A percentile compares a stretch with the other conserved stretches of the same genome.
These are phyloP conservation scores for Ballota nigra DNA, from an alignment of 257 asterid species.

Conservation along the genomic window DNA sequence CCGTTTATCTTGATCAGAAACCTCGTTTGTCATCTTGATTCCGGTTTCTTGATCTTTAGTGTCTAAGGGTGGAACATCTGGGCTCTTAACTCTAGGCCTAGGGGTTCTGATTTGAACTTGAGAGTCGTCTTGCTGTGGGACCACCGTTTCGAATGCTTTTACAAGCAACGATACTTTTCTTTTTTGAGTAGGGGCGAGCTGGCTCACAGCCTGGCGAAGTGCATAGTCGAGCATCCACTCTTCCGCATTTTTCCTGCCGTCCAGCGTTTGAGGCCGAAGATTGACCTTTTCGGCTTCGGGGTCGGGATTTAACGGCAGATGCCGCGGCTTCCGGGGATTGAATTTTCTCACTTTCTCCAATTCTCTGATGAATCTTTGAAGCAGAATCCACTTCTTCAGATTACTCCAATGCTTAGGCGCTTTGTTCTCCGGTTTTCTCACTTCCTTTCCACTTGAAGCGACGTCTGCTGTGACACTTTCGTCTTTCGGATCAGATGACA, in stretches of 20 bases:
- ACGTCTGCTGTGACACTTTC: slow-evolving; percentile 12
- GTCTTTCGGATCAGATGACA: slow-evolving; percentile 18
- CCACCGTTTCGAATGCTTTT: slow-evolving; percentile 92
- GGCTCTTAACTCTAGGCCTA: slow-evolving; percentile 19
- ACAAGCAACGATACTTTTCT: slow-evolving; percentile 78
- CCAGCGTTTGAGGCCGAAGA: slow-evolving; percentile 58
- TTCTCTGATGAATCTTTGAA: slow-evolving; percentile 75
- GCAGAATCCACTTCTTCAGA: slow-evolving; percentile 92
- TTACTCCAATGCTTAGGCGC: slow-evolving; percentile 94
- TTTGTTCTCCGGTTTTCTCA: slow-evolving; percentile 47
- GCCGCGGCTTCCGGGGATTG: slow-evolving; percentile 50
- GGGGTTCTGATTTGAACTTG: slow-evolving; percentile 37
- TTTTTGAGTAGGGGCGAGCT: slow-evolving; percentile 94
- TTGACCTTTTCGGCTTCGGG: slow-evolving; percentile 60
- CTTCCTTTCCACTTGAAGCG: slow-evolving; percentile 22
- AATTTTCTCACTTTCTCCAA: slow-evolving; percentile 75
- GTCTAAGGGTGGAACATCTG: not conserved
- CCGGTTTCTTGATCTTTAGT: slow-evolving; percentile 13
- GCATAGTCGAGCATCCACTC: slow-evolving; percentile 99
- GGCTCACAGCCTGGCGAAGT: slow-evolving; percentile 78
- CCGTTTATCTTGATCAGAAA: not conserved
- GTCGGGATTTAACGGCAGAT: slow-evolving; percentile 50
- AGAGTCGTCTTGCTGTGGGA: slow-evolving; percentile 55
- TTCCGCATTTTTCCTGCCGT: slow-evolving; percentile 63
- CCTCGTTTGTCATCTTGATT: not conserved